Percentiles rank a stretch among this genome's conserved stretches.
phyloP scores from a whole-genome alignment of 306 rosid genomes.

The Sphenostylis stenocarpa region DNA sequence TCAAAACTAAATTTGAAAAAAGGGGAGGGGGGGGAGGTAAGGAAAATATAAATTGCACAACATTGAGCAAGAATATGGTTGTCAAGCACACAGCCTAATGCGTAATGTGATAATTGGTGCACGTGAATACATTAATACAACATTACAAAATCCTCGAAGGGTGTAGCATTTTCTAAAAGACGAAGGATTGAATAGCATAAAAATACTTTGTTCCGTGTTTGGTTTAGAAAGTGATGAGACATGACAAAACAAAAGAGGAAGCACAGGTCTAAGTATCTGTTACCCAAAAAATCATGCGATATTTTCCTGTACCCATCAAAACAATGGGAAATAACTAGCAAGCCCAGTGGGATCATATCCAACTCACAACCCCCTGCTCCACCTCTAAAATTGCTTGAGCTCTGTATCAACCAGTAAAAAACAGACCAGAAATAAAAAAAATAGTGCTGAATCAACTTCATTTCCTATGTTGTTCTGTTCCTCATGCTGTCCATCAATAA shows the following conservation, averaged over 20 bases:
- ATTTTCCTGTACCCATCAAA: background rate
- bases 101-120: background rate
- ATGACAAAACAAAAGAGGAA: background rate
- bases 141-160: background rate
- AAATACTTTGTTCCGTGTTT: background rate
- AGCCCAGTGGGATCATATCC: background rate
- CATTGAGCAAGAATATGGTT: constrained; percentile 19
- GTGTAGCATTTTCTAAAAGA: background rate
- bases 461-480: background rate
- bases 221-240: background rate
- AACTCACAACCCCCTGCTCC: background rate
- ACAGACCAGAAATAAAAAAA: background rate
- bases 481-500: background rate
- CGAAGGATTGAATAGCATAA: background rate
- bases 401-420: background rate
- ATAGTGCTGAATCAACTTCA: constrained; percentile 1
- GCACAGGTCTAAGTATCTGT: background rate
- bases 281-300: background rate
- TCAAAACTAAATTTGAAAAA: background rate
- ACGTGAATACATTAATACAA: constrained; percentile 4
- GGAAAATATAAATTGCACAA: background rate
- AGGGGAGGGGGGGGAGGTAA: background rate
- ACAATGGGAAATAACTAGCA: background rate
- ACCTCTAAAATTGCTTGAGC: background rate
- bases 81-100: background rate